These are phyloP conservation scores for Candida freyschussii DNA, from an alignment of 1,139 yeast genomes.

Conservation along the genomic window DNA sequence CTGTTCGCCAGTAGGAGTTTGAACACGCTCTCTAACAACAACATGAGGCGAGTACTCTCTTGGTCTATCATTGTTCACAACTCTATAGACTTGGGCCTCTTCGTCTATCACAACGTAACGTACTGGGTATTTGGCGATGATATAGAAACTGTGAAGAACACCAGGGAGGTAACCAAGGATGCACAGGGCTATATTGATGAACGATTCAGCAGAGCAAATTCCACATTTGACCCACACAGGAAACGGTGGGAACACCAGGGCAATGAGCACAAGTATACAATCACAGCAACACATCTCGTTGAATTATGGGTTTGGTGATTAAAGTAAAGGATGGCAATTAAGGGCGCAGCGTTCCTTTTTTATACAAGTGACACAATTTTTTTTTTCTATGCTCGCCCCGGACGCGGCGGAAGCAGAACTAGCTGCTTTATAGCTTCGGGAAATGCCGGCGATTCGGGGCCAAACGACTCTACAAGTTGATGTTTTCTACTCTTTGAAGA, in stretches of 20 bases:
- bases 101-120: slow-evolving; percentile 33
- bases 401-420: too few species aligned
- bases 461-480: too few species aligned
- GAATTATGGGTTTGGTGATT: too few species aligned
- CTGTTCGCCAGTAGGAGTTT: slow-evolving; percentile 12
- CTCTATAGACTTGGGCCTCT: slow-evolving; percentile 23
- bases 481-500: too few species aligned
- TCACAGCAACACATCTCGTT: slow-evolving; percentile 36
- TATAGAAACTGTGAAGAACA: slow-evolving; percentile 59
- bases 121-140: slow-evolving; percentile 36
- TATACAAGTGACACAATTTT: too few species aligned
- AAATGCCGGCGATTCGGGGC: too few species aligned
- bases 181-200: slow-evolving; percentile 54
- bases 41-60: slow-evolving; percentile 5
- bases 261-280: slow-evolving; percentile 51
- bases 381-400: too few species aligned
- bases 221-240: slow-evolving; percentile 71
- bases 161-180: slow-evolving; percentile 66
- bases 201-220: slow-evolving; percentile 54
- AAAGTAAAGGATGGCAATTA: too few species aligned
- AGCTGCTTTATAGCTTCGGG: too few species aligned
- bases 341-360: too few species aligned
- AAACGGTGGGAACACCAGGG: slow-evolving; percentile 64
- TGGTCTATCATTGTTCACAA: slow-evolving; percentile 1
- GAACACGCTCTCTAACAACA: slow-evolving; percentile 11